These are phyloP conservation scores for Yamadazyma diddensiae DNA, from an alignment of 1,139 yeast species.

Conservation along the genomic window DNA sequence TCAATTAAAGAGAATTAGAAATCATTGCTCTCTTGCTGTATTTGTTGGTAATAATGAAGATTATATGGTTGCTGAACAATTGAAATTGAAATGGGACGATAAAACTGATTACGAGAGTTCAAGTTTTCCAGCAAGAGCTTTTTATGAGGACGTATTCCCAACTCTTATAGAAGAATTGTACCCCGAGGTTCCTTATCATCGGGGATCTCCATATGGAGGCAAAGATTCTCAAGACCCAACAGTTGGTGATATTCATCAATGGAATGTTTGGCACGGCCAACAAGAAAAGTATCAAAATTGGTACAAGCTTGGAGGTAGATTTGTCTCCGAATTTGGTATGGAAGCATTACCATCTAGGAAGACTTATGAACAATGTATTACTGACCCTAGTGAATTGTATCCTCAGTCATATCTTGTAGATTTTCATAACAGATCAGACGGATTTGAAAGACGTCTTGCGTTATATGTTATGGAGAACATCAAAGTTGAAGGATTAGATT, in stretches of 20 bases:
- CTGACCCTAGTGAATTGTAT: slow-evolving; percentile 27
- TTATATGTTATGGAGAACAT: slow-evolving; percentile 44
- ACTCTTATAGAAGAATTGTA: slow-evolving; percentile 18
- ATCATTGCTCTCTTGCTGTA: slow-evolving; percentile 31
- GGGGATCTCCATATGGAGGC: slow-evolving; percentile 46
- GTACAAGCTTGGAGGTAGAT: slow-evolving; percentile 37
- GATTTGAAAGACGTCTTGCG: slow-evolving; percentile 43
- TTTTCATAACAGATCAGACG: slow-evolving; percentile 42
- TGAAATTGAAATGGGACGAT: slow-evolving; percentile 26
- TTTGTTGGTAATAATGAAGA: slow-evolving; percentile 49
- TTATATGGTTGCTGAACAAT: slow-evolving; percentile 40
- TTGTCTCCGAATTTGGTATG: slow-evolving; percentile 49
- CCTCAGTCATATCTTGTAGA: slow-evolving; percentile 39
- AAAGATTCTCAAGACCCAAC: slow-evolving; percentile 28
- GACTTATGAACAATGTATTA: slow-evolving; percentile 28
- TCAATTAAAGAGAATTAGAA: slow-evolving; percentile 36
- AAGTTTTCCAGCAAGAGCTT: slow-evolving; percentile 37
- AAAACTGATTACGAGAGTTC: slow-evolving; percentile 27
- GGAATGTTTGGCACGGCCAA: slow-evolving; percentile 51
- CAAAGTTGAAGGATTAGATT: slow-evolving; percentile 23
- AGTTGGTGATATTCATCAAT: slow-evolving; percentile 45
- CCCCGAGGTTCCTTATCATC: slow-evolving; percentile 33
- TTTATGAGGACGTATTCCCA: slow-evolving; percentile 40
- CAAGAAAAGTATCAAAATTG: slow-evolving; percentile 45
- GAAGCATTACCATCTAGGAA: slow-evolving; percentile 33